Conservation (phyloP, 1,139 yeast species). For the Debaryomyces udenii region DNA sequence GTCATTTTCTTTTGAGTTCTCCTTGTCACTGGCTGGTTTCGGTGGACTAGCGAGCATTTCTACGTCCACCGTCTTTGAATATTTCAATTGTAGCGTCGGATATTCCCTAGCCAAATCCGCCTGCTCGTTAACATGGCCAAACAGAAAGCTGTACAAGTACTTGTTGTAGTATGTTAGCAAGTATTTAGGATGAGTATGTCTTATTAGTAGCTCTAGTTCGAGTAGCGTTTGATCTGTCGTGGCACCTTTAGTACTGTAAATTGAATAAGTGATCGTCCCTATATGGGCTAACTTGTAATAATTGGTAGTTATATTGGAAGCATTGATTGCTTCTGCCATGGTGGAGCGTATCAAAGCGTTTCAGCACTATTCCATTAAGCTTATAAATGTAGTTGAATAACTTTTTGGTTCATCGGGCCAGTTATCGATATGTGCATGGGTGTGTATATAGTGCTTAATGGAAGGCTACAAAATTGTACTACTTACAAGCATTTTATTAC, state of each 20-base stretch:
- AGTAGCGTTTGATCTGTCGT: constrained; percentile 46
- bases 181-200: constrained; percentile 54
- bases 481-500: constrained; percentile 25
- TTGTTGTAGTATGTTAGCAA: constrained; percentile 63
- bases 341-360: constrained; percentile 2
- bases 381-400: not conserved
- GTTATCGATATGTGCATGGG: constrained; percentile 4
- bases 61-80: constrained; percentile 30
- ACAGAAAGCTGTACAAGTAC: constrained; percentile 58
- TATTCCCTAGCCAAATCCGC: constrained; percentile 33
- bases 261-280: constrained; percentile 33
- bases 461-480: constrained; percentile 30
- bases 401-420: not conserved
- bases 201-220: constrained; percentile 60
- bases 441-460: constrained; percentile 17
- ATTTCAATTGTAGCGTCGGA: constrained; percentile 37
- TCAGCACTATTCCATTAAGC: constrained; percentile 1
- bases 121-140: constrained; percentile 42
- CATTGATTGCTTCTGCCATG: constrained; percentile 25
- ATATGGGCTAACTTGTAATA: constrained; percentile 47
- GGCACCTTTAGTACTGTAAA: constrained; percentile 26
- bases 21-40: constrained; percentile 21
- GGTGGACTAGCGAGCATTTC: constrained; percentile 32
- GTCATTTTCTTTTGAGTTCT: constrained; percentile 14
- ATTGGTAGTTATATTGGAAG: constrained; percentile 39